Conservation (phyloP, 169 alveolate genomes). For the Amoebophrya sp. region DNA sequence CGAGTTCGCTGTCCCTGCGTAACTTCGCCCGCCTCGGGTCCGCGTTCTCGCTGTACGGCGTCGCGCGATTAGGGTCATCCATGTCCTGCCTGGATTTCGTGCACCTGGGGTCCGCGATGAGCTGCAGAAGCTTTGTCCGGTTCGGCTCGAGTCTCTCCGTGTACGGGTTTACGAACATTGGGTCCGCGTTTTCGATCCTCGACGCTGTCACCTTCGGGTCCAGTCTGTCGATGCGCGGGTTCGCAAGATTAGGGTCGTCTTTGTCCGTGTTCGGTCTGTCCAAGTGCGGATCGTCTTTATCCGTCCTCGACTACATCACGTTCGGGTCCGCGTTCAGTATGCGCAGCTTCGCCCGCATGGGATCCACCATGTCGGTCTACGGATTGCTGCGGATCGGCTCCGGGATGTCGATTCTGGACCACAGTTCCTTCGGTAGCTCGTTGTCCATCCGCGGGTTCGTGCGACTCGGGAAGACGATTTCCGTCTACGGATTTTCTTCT, state of each 20-base stretch:
- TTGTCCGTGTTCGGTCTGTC: background rate
- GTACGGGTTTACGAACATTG: constrained; percentile 16
- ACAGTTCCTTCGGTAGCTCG: constrained; percentile 7
- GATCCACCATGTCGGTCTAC: background rate
- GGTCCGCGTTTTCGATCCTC: background rate
- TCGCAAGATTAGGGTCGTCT: background rate
- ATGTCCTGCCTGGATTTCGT: background rate
- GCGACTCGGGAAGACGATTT: constrained; percentile 8
- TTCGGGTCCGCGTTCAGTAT: background rate
- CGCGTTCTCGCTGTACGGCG: background rate
- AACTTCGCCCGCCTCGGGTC: background rate
- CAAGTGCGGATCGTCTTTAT: background rate
- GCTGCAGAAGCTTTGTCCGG: background rate
- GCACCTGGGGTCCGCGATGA: background rate
- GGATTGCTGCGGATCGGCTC: background rate
- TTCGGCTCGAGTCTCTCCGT: background rate
- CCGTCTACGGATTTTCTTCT: background rate
- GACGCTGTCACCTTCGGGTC: background rate
- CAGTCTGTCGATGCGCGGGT: background rate
- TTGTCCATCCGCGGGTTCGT: constrained; percentile 28
- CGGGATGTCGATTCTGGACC: background rate
- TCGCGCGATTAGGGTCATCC: background rate
- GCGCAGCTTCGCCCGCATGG: background rate
- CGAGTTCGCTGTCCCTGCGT: constrained; percentile 23
- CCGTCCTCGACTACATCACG: constrained; percentile 9